Percentiles rank a stretch among this genome's conserved stretches.
These are phyloP conservation scores for Nicotiana otophora DNA, from an alignment of 257 asterid species.

Conservation along the genomic window DNA sequence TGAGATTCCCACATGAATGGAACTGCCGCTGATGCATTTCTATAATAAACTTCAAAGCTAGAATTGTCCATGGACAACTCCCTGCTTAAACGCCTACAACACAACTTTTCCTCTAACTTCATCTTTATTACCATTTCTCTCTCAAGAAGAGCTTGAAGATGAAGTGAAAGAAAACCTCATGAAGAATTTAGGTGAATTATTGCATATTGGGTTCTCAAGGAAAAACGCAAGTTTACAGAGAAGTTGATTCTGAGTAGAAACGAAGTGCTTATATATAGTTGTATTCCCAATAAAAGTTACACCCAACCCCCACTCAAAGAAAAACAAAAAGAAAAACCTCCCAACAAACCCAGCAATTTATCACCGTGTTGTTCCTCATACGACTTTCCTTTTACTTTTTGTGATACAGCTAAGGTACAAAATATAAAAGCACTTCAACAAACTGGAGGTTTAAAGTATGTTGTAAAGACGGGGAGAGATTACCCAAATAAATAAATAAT, in stretches of 20 bases:
- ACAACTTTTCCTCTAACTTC: neutral
- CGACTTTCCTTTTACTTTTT: too few species aligned
- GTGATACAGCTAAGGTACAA: too few species aligned
- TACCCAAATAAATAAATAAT: too few species aligned
- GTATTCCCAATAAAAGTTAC: constrained; percentile 11
- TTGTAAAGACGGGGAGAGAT: too few species aligned
- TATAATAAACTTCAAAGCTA: constrained; percentile 13
- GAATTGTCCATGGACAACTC: constrained; percentile 15
- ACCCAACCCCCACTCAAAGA: neutral
- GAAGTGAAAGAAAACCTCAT: neutral
- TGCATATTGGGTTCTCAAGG: too few species aligned
- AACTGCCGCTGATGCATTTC: constrained; percentile 17
- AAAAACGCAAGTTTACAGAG: too few species aligned
- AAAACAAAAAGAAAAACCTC: neutral
- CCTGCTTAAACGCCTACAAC: constrained; percentile 1
- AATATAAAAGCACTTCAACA: too few species aligned
- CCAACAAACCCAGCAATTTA: neutral
- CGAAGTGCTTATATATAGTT: constrained; percentile 1
- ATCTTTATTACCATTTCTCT: too few species aligned
- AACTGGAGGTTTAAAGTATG: too few species aligned
- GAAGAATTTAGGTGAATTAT: too few species aligned
- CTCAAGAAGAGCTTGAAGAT: neutral
- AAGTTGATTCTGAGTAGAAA: neutral
- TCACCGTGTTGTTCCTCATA: neutral
- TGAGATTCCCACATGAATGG: constrained; percentile 36